Evolutionary conservation across 768 basidiomycete genomes (phyloP).

Genomic region (Daedaleopsis nitida): DNA sequence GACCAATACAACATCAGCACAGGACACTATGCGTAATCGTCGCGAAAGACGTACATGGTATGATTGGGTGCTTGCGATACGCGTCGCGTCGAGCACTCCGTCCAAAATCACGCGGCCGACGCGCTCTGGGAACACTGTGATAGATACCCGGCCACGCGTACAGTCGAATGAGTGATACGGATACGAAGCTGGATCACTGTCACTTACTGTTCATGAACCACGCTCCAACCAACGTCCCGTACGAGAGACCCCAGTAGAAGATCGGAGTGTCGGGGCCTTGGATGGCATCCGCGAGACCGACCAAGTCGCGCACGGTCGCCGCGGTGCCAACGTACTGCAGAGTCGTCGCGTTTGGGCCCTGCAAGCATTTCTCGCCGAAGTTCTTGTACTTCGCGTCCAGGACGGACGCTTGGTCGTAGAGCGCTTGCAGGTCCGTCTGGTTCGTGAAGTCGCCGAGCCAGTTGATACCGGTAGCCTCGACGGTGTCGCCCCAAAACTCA

Average conservation of each 20-base stretch:
- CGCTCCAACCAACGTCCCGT: slow-evolving; percentile 13
- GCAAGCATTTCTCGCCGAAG: slow-evolving; percentile 9
- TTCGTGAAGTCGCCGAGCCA: slow-evolving; percentile 15
- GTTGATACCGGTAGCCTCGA: slow-evolving; percentile 8
- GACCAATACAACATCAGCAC: too few species aligned
- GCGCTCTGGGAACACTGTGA: slow-evolving; percentile 16
- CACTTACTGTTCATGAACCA: slow-evolving; percentile 13
- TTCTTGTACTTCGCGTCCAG: slow-evolving; percentile 5
- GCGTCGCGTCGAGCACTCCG: slow-evolving; percentile 12
- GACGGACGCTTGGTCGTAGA: slow-evolving; percentile 7
- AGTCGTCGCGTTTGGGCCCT: slow-evolving; percentile 14
- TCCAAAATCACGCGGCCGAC: slow-evolving; percentile 17
- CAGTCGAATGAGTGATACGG: background rate
- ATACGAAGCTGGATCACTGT: too few species aligned
- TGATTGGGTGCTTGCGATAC: slow-evolving; percentile 7
- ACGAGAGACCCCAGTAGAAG: slow-evolving; percentile 18
- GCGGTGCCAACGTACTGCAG: slow-evolving; percentile 16
- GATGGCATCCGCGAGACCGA: slow-evolving; percentile 11
- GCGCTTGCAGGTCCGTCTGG: slow-evolving; percentile 7
- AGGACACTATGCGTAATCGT: background rate
- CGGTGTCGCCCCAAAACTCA: slow-evolving; percentile 9
- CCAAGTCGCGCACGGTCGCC: slow-evolving; percentile 18
- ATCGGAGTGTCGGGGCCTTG: slow-evolving; percentile 7
- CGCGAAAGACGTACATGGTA: slow-evolving; percentile 1
- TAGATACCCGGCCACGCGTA: background rate